These are phyloP conservation scores for Camellia japonica DNA, from an alignment of 148 eudicot species.

Conservation along the genomic window DNA sequence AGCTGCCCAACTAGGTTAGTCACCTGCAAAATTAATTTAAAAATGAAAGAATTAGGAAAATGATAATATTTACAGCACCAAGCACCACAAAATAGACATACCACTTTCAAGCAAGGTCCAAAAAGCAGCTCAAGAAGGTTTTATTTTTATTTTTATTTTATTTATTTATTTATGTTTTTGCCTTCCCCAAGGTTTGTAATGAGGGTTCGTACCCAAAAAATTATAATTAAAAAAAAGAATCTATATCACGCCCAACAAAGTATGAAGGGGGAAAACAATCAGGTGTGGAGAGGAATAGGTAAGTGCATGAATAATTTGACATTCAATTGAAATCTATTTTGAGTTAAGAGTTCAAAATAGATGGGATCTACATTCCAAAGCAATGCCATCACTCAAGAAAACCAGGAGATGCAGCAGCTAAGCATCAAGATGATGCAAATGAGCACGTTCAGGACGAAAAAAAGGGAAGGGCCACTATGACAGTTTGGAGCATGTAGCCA, in stretches of 20 bases:
- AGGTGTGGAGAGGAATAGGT: not conserved
- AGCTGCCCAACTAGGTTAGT: slow-evolving; percentile 72
- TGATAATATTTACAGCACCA: not conserved
- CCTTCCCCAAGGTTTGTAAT: too few species aligned
- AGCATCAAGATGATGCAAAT: not conserved
- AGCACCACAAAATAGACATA: not conserved
- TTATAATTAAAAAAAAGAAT: too few species aligned
- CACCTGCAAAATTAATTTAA: slow-evolving; percentile 42
- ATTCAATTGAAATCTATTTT: not conserved
- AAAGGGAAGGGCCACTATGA: not conserved
- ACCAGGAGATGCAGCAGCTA: not conserved
- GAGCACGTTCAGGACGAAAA: not conserved
- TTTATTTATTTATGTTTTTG: too few species aligned
- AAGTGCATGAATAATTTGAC: not conserved
- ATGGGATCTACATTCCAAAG: not conserved
- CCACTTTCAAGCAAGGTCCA: not conserved
- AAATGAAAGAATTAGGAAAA: not conserved
- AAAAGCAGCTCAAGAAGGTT: not conserved
- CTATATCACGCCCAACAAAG: too few species aligned
- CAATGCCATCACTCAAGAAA: not conserved
- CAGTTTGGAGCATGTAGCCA: not conserved
- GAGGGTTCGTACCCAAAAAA: too few species aligned
- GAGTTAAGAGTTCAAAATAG: not conserved
- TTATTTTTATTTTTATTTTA: too few species aligned
- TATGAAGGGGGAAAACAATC: not conserved